Percentiles rank a stretch among this genome's conserved stretches.
phyloP scores from a whole-genome alignment of 2,329 filamentous ascomycete genomes.

The Fusarium kyushuense region DNA sequence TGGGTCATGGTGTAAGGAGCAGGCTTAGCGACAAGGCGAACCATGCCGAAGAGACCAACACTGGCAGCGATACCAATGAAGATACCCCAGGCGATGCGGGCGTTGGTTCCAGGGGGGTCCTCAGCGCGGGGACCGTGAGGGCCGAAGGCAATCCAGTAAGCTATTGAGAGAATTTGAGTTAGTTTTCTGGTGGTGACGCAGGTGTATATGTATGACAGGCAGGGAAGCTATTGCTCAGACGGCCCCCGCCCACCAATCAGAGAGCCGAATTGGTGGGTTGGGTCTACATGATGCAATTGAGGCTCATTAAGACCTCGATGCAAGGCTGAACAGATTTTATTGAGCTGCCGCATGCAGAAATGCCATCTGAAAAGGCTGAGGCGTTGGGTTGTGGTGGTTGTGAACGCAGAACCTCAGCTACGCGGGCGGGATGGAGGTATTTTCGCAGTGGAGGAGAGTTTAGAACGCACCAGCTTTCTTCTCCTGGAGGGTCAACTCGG shows the following conservation, averaged over 20 bases:
- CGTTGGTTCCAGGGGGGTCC: slow-evolving; percentile 84
- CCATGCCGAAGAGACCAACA: slow-evolving; percentile 76
- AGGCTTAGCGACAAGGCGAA: slow-evolving; percentile 78
- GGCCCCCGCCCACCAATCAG: slow-evolving; percentile 40
- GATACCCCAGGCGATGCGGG: slow-evolving; percentile 82
- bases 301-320: slow-evolving; percentile 27
- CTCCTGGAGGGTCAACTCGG: slow-evolving; percentile 93
- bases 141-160: slow-evolving; percentile 99
- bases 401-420: slow-evolving; percentile 44
- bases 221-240: slow-evolving; percentile 33
- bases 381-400: slow-evolving; percentile 22
- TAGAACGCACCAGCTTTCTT: slow-evolving; percentile 95
- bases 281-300: slow-evolving; percentile 48
- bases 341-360: slow-evolving; percentile 30
- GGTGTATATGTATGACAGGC: slow-evolving; percentile 17
- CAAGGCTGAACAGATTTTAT: slow-evolving; percentile 39
- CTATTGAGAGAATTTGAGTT: slow-evolving; percentile 66
- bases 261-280: slow-evolving; percentile 37
- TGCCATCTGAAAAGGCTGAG: slow-evolving; percentile 24
- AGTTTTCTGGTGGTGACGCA: slow-evolving; percentile 48
- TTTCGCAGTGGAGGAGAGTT: slow-evolving; percentile 46
- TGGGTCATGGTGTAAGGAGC: slow-evolving; percentile 90
- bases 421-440: slow-evolving; percentile 50
- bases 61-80: slow-evolving; percentile 74
- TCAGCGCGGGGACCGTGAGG: slow-evolving; percentile 91